Evolutionary conservation across 2,329 filamentous ascomycete species (phyloP), one percentile per base, ranked within the genome.

Genomic region (Botrytis cinerea): DNA sequence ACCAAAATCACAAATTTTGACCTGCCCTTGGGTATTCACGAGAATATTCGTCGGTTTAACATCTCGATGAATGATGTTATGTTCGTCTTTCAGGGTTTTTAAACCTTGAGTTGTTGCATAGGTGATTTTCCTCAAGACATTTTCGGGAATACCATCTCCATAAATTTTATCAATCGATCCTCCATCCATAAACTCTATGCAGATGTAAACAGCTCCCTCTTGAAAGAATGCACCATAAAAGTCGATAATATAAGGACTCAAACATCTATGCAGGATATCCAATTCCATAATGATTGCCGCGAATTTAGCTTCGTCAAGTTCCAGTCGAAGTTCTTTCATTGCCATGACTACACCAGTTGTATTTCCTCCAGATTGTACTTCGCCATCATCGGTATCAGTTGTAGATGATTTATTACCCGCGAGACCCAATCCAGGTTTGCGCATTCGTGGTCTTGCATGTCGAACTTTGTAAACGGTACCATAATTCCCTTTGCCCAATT

Each of bases 171-270:
- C 96, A 80, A 98, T 95, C 54, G 95, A 98, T 12, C 96, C 96
- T 64, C 96, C 96, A 81, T 99, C 95, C 96, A 99, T 99, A 83
- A 94, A 97, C 83, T 99, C 96, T 82, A 99, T 97, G 84, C 96
- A 99, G 82, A 99, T 98, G 83, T 99, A 99, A 2, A 99, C 96
- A 0, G 96, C 96, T 43, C 96, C 95, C 84, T 99, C 96, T 81
- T 99, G 96, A 86, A 98, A 99, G 82, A 99, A 99, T 8, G 96
- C 96, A 0, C 96, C 96, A 82, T 98, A 99, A 80, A 99, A 99
- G 81, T 99, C 95, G 82, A 99, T 96, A 78, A 99, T 98, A 83
- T 95, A 97, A 0, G 96, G 95, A 2, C 94, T 98, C 4, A 96
- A 87, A 80, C 96, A 99, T 78, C 96, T 93, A 83, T 99, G 96